Base-by-base conservation (phyloP, 139 green algal species). In the Axilococcus clingmanii region DNA sequence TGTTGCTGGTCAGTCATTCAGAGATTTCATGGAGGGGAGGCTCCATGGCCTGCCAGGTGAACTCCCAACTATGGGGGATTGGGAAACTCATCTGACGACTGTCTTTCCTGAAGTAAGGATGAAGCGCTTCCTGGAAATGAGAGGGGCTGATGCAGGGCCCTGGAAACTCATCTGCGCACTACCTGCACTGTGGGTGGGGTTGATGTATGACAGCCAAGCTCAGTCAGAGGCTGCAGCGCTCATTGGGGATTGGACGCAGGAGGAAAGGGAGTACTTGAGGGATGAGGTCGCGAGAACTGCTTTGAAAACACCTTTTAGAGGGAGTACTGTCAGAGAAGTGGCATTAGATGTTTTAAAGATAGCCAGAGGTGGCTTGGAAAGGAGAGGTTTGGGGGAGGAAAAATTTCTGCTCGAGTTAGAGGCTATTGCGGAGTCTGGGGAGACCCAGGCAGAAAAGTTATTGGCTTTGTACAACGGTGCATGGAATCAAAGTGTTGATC, bases 41-140 rank as follows among this genome's bases (percentile, higher is more conserved):
- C 72, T 94, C 38, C 71, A 76, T 4, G 69, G 71, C 14, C 63
- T 94, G 43, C 88, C 86, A 23, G 82, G 89, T 2, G 80, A 91
- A 61, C 69, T 76, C 31, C 83, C 92, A 20, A 94, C 73, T 8
- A 76, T 96, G 17, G 65, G 72, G 3, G 92, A 99, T 68, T 99
- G 85, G 86, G 82, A 94, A 53, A 81, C 83, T 52, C 92, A 99
- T 75, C 69, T 99, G 22, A 94, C 91, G 31, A 95, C 86, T 49
- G 83, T 94, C 61, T 98, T 98, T 72, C 91, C 89, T 0, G 91
- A 97, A 60, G 86, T 97, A 30, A 73, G 90, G 24, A 65, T 97
- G 17, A 97, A 97, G 67, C 76, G 61, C 20, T 98, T 88, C 60
- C 59, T 99, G 37, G 92, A 99, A 74, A 99, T 99, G 92, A 72